Conservation (phyloP, 2,329 filamentous ascomycete genomes). For the Phaeosphaeriaceae sp. region DNA sequence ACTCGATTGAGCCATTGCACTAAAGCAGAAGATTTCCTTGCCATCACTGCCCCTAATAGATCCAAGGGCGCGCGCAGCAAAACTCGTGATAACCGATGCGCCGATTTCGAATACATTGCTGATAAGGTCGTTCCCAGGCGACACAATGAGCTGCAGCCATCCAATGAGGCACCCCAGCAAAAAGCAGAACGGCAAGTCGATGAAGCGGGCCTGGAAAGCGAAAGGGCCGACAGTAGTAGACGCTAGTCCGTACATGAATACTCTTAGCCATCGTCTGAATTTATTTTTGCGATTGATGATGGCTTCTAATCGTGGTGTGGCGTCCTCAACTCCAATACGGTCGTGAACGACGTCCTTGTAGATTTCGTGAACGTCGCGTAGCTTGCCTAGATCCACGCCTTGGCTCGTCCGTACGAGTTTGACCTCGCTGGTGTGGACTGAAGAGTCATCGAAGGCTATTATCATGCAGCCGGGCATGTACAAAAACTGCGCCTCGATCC, state of each 20-base stretch:
- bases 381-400: conserved; percentile 74
- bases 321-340: conserved; percentile 73
- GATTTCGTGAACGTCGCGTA: conserved; percentile 75
- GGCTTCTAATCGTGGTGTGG: conserved; percentile 65
- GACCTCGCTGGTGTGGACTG: conserved; percentile 79
- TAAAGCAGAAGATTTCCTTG: conserved; percentile 57
- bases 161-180: conserved; percentile 77
- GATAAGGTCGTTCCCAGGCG: conserved; percentile 75
- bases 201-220: conserved; percentile 75
- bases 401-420: conserved; percentile 73
- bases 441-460: conserved; percentile 80
- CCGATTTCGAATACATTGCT: conserved; percentile 59
- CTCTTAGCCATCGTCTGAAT: conserved; percentile 55
- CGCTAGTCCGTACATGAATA: conserved; percentile 76
- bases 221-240: conserved; percentile 80
- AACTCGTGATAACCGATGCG: conserved; percentile 58
- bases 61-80: conserved; percentile 57
- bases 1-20: conserved; percentile 57
- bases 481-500: conserved; percentile 87
- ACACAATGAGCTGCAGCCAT: conserved; percentile 74
- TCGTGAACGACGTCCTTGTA: conserved; percentile 86
- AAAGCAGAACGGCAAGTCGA: conserved; percentile 81
- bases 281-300: conserved; percentile 66
- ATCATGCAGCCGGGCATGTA: conserved; percentile 95
- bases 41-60: conserved; percentile 49